Percentiles rank a stretch among this genome's conserved stretches.
phyloP scores from a whole-genome alignment of 441 rosid species.

The Pelargonium fulgidum region DNA sequence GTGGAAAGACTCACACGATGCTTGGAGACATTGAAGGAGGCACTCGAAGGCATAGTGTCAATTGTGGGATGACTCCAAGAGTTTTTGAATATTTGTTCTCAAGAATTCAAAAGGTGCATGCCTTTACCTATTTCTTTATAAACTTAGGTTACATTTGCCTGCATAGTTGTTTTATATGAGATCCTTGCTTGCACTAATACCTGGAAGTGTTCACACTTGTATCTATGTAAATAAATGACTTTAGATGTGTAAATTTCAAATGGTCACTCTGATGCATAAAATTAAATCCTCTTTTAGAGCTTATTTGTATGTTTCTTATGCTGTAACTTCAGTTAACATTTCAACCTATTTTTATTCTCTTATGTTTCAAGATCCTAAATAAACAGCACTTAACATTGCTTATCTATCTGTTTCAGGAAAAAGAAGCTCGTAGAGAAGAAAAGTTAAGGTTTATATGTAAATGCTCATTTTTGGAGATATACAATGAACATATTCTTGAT shows the following conservation, averaged over 20 bases:
- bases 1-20: constrained; percentile 99
- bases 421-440: constrained; percentile 73
- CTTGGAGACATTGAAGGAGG: constrained; percentile 99
- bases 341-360: neutral
- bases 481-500: constrained; percentile 96
- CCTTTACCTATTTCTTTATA: neutral
- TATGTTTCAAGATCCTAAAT: constrained; percentile 11
- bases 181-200: neutral
- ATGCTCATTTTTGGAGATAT: constrained; percentile 96
- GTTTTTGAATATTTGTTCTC: constrained; percentile 86
- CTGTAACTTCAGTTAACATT: neutral
- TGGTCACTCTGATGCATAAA: neutral
- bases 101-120: constrained; percentile 76
- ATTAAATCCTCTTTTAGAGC: neutral
- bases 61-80: constrained; percentile 95
- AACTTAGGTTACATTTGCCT: neutral
- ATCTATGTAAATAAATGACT: neutral
- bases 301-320: neutral
- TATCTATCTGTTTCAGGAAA: constrained; percentile 56
- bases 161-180: neutral
- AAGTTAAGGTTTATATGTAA: constrained; percentile 68
- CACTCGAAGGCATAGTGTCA: constrained; percentile 85
- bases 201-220: neutral
- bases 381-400: constrained; percentile 5
- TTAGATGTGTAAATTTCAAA: neutral